Conservation (phyloP, 2,329 filamentous ascomycete species). For the Ceratocystis cacaofunesta region DNA sequence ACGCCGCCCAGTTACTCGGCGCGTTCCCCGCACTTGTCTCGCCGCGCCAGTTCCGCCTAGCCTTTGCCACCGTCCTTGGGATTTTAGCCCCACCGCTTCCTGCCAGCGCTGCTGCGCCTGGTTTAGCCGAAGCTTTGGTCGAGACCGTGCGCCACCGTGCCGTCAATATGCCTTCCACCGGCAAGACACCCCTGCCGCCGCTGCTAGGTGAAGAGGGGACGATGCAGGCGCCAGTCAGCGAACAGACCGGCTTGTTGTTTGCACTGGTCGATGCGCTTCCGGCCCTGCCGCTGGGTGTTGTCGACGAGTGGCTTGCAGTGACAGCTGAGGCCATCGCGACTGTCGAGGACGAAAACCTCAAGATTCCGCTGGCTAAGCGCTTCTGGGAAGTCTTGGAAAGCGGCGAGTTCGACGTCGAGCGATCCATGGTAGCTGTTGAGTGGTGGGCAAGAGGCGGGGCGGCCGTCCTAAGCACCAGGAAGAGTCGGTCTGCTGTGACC, state of each 20-base stretch:
- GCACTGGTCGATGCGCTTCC: conserved; percentile 68
- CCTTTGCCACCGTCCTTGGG: conserved; percentile 71
- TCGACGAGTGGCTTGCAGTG: conserved; percentile 70
- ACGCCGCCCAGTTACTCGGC: conserved; percentile 65
- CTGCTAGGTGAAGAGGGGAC: conserved; percentile 19
- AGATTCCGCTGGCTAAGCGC: conserved; percentile 49
- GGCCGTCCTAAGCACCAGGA: conserved; percentile 29
- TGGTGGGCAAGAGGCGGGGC: conserved; percentile 61
- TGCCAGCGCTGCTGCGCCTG: conserved; percentile 55
- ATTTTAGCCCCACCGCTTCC: conserved; percentile 68
- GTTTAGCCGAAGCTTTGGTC: conserved; percentile 64
- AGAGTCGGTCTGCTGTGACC: conserved; percentile 23
- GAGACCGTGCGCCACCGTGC: conserved; percentile 61
- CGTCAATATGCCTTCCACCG: conserved; percentile 35
- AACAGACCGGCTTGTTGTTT: conserved; percentile 62
- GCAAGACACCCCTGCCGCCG: conserved; percentile 28
- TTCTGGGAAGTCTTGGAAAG: conserved; percentile 68
- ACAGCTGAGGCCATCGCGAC: conserved; percentile 51
- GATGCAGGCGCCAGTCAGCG: conserved; percentile 37
- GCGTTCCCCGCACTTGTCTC: conserved; percentile 69
- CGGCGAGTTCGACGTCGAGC: conserved; percentile 79
- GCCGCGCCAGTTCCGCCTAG: conserved; percentile 72
- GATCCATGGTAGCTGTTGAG: conserved; percentile 59
- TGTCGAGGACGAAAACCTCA: conserved; percentile 47
- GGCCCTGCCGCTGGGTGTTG: conserved; percentile 49